Base-by-base conservation (phyloP, 2,329 filamentous ascomycete species). In the Aureobasidium pullulans region DNA sequence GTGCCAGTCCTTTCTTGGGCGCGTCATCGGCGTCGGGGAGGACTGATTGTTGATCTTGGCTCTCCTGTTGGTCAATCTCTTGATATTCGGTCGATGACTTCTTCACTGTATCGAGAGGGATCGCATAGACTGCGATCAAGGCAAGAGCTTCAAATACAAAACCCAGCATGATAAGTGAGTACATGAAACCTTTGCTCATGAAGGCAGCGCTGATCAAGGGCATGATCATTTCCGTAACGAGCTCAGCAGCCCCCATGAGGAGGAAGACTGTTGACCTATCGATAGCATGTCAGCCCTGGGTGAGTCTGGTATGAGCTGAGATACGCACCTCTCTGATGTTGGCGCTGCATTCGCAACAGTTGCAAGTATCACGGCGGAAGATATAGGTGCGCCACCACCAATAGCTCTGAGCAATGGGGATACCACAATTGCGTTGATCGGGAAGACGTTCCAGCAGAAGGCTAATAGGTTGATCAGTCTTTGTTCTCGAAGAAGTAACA, bases 381-480 rank as follows among this genome's bases (percentile, higher is more conserved):
- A 16, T 13, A 47, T 40, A 16, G 53, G 42, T 19, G 39, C 42
- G 13, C 53, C 53, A 4, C 53, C 53, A 15, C 53, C 53, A 1
- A 57, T 28, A n/a, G 42, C 53, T 16, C 53, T 57, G 9, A 57
- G 34, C 16, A 57, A 31, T 36, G 53, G 42, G n/a, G 53, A 48
- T 13, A 48, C 29, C n/a, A 48, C 31, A 19, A 48, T 34, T 2
- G 46, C 46, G 6, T 48, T 13, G 46, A 48, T 32, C 2, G 46
- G 46, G 31, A 48, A 34, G 5, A 28, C 32, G 2, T 48, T 19
- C 46, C 46, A 48, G 46, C 31, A 48, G n/a, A 32, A 44, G n/a
- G 19, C 42, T 44, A 6, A 1, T 6, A 28, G 19, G 19, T 19
- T 19, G 2, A 13, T 28, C 4, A 29, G n/a, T 44, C 10, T 28